A percentile compares a stretch with the other conserved stretches of the same genome.
These are phyloP conservation scores for Chlamydomonas sphaeroides DNA, from an alignment of 139 green algal species.

Conservation along the genomic window DNA sequence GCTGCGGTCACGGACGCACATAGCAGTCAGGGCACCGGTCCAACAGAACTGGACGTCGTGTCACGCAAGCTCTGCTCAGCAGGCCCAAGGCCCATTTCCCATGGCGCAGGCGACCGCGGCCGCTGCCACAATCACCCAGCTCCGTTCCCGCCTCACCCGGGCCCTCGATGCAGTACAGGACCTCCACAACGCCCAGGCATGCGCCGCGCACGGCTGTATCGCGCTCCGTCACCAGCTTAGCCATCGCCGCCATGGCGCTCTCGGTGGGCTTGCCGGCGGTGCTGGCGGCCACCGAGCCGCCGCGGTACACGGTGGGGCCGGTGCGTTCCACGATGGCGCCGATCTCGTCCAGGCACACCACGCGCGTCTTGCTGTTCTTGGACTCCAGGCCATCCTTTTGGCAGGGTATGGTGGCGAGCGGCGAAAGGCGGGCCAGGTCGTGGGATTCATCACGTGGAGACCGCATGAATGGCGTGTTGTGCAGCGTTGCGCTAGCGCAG, in stretches of 20 bases:
- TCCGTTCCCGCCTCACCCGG: constrained; percentile 38
- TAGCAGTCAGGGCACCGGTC: too few species aligned
- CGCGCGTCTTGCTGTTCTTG: constrained; percentile 92
- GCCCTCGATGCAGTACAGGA: constrained; percentile 82
- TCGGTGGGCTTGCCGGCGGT: not conserved
- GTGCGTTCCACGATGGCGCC: constrained; percentile 69
- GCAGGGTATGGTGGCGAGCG: too few species aligned
- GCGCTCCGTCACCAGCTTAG: constrained; percentile 79
- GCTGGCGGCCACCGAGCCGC: not conserved
- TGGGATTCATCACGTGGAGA: too few species aligned
- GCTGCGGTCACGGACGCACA: constrained; percentile 1
- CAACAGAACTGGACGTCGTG: too few species aligned
- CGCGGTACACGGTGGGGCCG: constrained; percentile 59
- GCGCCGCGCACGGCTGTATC: constrained; percentile 84
- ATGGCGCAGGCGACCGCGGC: too few species aligned
- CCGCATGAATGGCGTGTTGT: too few species aligned
- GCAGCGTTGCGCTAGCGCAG: too few species aligned
- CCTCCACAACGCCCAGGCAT: constrained; percentile 79
- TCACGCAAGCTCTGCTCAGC: too few species aligned
- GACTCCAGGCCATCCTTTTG: constrained; percentile 81
- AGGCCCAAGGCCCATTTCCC: too few species aligned
- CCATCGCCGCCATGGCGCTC: constrained; percentile 50
- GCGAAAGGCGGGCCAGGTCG: not conserved
- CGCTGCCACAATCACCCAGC: too few species aligned
- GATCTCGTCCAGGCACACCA: constrained; percentile 90